A percentile compares a stretch with the other conserved stretches of the same genome.
Conservation (phyloP, 345 rosid genomes). For the Corchorus olitorius region DNA sequence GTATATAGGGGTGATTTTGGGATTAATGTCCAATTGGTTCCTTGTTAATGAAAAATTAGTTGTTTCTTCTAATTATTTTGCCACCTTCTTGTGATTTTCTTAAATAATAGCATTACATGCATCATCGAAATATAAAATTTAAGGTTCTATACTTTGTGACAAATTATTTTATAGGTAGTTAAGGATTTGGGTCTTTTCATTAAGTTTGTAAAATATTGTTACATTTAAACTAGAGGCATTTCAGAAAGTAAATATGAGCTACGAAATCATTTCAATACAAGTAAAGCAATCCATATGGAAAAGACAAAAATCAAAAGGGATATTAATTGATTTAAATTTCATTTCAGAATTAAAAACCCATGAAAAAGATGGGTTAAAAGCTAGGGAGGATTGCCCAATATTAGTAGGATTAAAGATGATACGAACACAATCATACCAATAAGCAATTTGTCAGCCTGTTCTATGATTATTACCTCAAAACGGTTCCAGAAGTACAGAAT, state of each 20-base stretch:
- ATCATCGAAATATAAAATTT: neutral
- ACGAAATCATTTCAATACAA: neutral
- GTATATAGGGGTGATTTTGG: too few species aligned
- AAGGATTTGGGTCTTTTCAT: neutral
- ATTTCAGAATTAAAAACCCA: neutral
- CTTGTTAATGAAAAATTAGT: neutral
- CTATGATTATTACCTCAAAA: slow-evolving; percentile 71
- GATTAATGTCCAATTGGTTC: too few species aligned
- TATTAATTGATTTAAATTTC: neutral
- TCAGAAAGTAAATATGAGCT: neutral
- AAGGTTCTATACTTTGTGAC: neutral
- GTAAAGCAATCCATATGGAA: neutral
- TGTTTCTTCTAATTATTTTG: neutral
- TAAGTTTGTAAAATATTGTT: neutral
- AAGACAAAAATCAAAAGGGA: neutral
- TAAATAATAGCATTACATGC: neutral
- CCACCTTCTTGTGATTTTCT: neutral
- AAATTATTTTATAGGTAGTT: neutral
- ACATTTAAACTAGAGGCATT: neutral
- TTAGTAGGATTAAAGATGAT: neutral
- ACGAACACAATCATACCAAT: neutral
- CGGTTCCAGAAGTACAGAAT: slow-evolving; percentile 98
- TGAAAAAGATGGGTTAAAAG: neutral
- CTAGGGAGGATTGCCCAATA: neutral
- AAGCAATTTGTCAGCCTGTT: neutral